phyloP scores from a whole-genome alignment of 352 stramenopile species.

The Albugo candida region DNA sequence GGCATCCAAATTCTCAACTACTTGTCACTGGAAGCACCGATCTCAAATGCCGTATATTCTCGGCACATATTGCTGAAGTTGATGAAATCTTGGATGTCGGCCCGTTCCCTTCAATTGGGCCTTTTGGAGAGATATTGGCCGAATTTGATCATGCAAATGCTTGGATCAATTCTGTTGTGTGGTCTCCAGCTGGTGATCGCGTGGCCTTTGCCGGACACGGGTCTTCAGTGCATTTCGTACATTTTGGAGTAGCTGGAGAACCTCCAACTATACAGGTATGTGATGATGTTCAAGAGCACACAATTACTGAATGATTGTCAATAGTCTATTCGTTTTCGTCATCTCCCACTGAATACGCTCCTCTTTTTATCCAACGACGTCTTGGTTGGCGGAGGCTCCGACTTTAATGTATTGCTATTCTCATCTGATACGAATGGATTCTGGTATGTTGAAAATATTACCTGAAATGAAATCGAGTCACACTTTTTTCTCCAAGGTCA shows the following conservation, averaged over 20 bases:
- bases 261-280: slow-evolving; percentile 52
- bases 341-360: slow-evolving; percentile 70
- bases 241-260: slow-evolving; percentile 51
- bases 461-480: slow-evolving; percentile 1
- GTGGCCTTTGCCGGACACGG: slow-evolving; percentile 83
- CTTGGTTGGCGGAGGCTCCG: slow-evolving; percentile 76
- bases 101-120: slow-evolving; percentile 48
- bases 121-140: slow-evolving; percentile 62
- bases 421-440: slow-evolving; percentile 50
- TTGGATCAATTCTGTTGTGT: slow-evolving; percentile 85
- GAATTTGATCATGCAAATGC: slow-evolving; percentile 78
- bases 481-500: slow-evolving; percentile 14
- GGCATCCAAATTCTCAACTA: slow-evolving; percentile 86
- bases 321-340: slow-evolving; percentile 72
- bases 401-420: slow-evolving; percentile 87
- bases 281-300: not conserved
- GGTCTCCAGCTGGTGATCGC: slow-evolving; percentile 75
- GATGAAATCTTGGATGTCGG: slow-evolving; percentile 45
- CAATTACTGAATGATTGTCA: not conserved
- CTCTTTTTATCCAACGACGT: slow-evolving; percentile 80
- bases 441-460: slow-evolving; percentile 14
- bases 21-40: slow-evolving; percentile 83
- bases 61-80: slow-evolving; percentile 69
- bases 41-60: slow-evolving; percentile 87
- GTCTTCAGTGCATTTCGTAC: slow-evolving; percentile 80